phyloP scores from a whole-genome alignment of 306 rosid species.

The Pueraria montana region DNA sequence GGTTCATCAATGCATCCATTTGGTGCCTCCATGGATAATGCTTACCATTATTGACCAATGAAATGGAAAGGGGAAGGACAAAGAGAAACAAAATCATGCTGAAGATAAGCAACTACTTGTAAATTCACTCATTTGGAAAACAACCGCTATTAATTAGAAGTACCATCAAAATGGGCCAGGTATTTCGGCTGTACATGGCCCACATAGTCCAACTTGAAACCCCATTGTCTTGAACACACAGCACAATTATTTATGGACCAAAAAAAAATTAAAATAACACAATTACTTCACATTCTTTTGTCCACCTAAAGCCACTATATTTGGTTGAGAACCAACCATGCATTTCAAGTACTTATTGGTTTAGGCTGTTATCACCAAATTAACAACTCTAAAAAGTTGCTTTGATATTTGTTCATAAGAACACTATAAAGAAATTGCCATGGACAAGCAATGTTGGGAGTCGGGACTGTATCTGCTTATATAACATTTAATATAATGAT shows the following conservation, averaged over 20 bases:
- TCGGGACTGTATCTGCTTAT: not conserved
- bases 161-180: constrained; percentile 23
- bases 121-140: constrained; percentile 4
- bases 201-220: constrained; percentile 34
- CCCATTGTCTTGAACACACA: not conserved
- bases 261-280: not conserved
- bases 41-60: constrained; percentile 39
- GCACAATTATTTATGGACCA: not conserved
- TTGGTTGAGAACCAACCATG: constrained; percentile 17
- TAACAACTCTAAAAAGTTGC: constrained; percentile 26
- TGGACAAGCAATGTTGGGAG: not conserved
- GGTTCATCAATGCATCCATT: constrained; percentile 46
- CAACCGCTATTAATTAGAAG: not conserved
- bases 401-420: constrained; percentile 43
- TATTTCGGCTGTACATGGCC: constrained; percentile 9
- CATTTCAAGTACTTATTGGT: constrained; percentile 19
- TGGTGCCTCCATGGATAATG: constrained; percentile 26
- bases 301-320: not conserved
- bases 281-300: constrained; percentile 18
- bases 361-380: constrained; percentile 2
- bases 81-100: constrained; percentile 1
- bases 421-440: not conserved
- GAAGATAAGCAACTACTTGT: not conserved
- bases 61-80: constrained; percentile 12
- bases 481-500: not conserved